Evolutionary conservation across 306 rosid species (phyloP), one percentile per base, ranked within the genome.

Genomic region (Acacia melanoxylon): DNA sequence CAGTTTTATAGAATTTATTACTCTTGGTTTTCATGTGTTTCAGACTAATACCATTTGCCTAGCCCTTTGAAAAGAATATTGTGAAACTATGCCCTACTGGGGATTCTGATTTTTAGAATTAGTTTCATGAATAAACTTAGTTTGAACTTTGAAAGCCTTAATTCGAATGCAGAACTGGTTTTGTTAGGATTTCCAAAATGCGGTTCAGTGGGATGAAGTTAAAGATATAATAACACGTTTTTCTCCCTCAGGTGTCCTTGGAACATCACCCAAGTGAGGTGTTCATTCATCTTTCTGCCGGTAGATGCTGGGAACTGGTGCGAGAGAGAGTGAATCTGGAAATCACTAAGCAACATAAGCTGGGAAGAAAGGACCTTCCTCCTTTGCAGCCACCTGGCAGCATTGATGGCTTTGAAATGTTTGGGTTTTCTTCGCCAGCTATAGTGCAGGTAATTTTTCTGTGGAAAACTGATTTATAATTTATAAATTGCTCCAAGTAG

Each of bases 331-430:
- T 96, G 83, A 96, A 96, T 86, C 97, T 88, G 77, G 97, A 96
- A 88, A 96, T 96, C 49, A 37, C 97, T 4, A 96, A 89, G 87
- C 98, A 92, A 76, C 97, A 93, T 89, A 93, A 91, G 83, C 80
- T 87, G 81, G 98, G 98, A 83, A 89, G 59, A 84, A 68, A 75
- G 49, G 90, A 89, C 80, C 99, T 96, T 80, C 97, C 97, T 88
- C 99, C 99, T 82, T 82, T 96, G 82, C 98, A 93, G 90, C 99
- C 99, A 83, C 98, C 98, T 31, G 97, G 97, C 78, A 96, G 98
- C 87, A 92, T 96, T 65, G 99, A 96, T 86, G 99, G 98, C 44
- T 92, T 92, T 82, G 99, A 93, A 85, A 93, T 96, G 99, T 96
- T 96, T 72, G 99, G 99, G 75, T 93, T 96, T 87, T 91, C 99